These are phyloP conservation scores for Asterella californica DNA, from an alignment of 225 moss, liverwort and hornwort genomes.

Conservation along the genomic window DNA sequence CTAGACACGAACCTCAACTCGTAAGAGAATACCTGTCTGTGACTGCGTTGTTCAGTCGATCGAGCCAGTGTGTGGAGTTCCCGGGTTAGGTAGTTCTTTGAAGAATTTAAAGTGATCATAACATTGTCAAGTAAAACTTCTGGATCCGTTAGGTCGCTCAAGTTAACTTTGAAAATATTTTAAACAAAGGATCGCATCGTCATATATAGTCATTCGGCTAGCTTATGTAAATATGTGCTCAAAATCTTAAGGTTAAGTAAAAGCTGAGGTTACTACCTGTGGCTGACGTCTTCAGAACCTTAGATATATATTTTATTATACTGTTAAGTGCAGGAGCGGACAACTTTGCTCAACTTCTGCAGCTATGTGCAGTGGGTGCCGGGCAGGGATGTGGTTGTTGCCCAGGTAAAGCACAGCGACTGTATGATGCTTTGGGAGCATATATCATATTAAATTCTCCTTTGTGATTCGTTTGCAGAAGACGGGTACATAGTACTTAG, in stretches of 20 bases:
- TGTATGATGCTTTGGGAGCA: neutral
- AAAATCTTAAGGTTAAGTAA: too few relatives aligned
- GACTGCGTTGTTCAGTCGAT: neutral
- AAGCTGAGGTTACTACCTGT: neutral
- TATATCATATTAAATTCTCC: neutral
- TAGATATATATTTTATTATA: neutral
- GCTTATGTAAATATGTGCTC: too few relatives aligned
- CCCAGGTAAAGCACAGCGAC: constrained; percentile 52
- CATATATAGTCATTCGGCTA: too few relatives aligned
- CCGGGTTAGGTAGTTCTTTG: too few relatives aligned
- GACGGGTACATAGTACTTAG: too few relatives aligned
- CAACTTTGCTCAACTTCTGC: constrained; percentile 73
- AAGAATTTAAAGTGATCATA: neutral
- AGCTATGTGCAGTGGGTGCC: constrained; percentile 99
- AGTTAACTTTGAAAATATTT: too few relatives aligned
- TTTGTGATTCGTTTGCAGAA: too few relatives aligned
- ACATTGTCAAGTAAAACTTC: neutral
- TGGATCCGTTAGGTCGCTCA: too few relatives aligned
- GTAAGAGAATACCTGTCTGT: neutral
- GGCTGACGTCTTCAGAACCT: neutral
- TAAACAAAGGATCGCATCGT: too few relatives aligned
- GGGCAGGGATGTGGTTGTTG: constrained; percentile 84
- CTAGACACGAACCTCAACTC: neutral
- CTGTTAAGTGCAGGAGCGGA: constrained; percentile 56
- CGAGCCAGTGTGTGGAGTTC: too few relatives aligned